These are phyloP conservation scores for Talaromyces sp. DNA, from an alignment of 2,329 filamentous ascomycete species.

Conservation along the genomic window DNA sequence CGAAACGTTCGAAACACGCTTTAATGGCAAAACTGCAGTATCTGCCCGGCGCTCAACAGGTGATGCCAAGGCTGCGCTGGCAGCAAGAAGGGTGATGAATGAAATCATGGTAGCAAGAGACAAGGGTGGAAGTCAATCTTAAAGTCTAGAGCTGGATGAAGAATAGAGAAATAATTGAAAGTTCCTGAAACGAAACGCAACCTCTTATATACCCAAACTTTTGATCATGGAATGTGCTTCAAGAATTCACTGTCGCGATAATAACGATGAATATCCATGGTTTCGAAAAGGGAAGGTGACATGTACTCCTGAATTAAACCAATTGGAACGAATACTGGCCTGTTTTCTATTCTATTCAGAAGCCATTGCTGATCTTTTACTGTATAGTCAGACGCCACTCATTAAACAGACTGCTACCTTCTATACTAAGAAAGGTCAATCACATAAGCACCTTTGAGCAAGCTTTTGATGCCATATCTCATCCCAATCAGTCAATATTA, in stretches of 20 bases:
- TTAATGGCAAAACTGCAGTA: slow-evolving; percentile 7
- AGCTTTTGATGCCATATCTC: not conserved
- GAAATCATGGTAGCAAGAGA: not conserved
- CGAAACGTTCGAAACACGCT: slow-evolving; percentile 4
- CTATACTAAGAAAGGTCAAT: not conserved
- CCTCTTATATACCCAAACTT: not conserved
- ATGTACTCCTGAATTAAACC: not conserved
- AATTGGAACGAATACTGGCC: not conserved
- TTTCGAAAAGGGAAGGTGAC: slow-evolving; percentile 9
- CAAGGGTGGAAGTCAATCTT: not conserved
- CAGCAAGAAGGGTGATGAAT: slow-evolving; percentile 7
- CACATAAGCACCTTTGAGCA: not conserved
- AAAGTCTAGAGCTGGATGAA: not conserved
- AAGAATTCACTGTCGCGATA: not conserved
- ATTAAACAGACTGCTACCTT: slow-evolving; percentile 4
- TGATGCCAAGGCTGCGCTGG: slow-evolving; percentile 3
- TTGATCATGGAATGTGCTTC: not conserved
- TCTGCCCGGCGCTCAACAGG: not conserved
- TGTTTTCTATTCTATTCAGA: not conserved
- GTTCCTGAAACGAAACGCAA: not conserved
- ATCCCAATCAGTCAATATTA: not conserved
- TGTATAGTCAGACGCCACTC: not conserved
- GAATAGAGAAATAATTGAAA: not conserved
- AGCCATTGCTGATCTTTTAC: not conserved
- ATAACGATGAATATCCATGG: not conserved